These are phyloP conservation scores for Crithidia fasciculata DNA, from an alignment of 208 protist species.

Conservation along the genomic window DNA sequence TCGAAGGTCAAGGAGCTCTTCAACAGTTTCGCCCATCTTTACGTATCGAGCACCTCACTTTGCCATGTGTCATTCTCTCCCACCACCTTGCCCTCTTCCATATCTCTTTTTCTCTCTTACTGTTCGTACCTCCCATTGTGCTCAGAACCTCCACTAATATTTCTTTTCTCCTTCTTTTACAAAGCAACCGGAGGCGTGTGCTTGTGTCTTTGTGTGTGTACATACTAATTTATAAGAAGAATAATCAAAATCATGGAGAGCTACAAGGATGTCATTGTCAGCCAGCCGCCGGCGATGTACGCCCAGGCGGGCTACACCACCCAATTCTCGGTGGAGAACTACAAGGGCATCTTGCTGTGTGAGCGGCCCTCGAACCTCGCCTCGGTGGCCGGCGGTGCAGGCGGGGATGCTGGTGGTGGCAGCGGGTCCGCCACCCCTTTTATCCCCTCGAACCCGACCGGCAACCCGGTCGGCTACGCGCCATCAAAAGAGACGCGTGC, in stretches of 20 bases:
- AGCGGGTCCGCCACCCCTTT: constrained; percentile 38
- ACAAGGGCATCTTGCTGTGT: constrained; percentile 92
- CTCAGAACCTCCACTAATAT: too few relatives aligned
- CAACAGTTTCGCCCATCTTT: too few relatives aligned
- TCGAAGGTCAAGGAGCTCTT: too few relatives aligned
- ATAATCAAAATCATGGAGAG: constrained; percentile 59
- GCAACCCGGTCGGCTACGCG: constrained; percentile 61
- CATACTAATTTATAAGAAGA: not conserved
- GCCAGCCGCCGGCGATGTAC: constrained; percentile 86
- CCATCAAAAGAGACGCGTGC: constrained; percentile 67
- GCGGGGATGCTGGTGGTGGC: constrained; percentile 6
- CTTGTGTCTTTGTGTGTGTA: not conserved
- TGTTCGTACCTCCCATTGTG: too few relatives aligned
- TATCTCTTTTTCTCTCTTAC: too few relatives aligned
- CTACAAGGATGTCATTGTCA: constrained; percentile 92
- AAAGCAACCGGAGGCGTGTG: too few relatives aligned
- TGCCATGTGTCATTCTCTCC: too few relatives aligned
- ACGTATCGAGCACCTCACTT: too few relatives aligned
- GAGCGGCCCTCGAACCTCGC: constrained; percentile 64
- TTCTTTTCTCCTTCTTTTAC: not conserved
- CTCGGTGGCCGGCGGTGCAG: constrained; percentile 15
- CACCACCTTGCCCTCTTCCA: too few relatives aligned
- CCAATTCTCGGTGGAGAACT: constrained; percentile 84
- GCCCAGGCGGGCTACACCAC: constrained; percentile 36
- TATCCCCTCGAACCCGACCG: constrained; percentile 60